Conservation (phyloP, 202 grass and related monocot genomes). For the Eragrostis tef region DNA sequence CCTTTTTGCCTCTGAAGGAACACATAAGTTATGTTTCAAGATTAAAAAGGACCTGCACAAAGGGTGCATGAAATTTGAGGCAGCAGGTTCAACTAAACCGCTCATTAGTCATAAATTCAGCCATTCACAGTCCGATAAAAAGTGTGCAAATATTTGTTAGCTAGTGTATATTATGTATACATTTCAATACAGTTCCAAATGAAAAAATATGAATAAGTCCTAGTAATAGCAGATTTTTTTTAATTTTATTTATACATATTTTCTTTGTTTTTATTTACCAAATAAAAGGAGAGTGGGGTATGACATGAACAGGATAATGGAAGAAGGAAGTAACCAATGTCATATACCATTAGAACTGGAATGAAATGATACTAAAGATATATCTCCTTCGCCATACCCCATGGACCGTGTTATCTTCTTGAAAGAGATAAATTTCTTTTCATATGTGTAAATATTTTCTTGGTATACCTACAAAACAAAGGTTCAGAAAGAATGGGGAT, state of each 20-base stretch:
- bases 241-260: not conserved
- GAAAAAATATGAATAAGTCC: not conserved
- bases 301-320: not conserved
- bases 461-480: slow-evolving; percentile 62
- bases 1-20: not conserved
- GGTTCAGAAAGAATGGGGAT: slow-evolving; percentile 22
- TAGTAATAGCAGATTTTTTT: not conserved
- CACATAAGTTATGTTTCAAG: no score
- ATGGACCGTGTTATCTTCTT: slow-evolving; percentile 70
- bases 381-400: slow-evolving; percentile 58
- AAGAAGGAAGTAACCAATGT: slow-evolving; percentile 20
- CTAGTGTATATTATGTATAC: not conserved
- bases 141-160: not conserved
- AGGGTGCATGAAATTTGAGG: not conserved
- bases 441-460: slow-evolving; percentile 56
- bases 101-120: not conserved
- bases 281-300: slow-evolving; percentile 1
- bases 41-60: not conserved
- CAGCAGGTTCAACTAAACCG: not conserved
- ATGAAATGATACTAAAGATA: slow-evolving; percentile 71
- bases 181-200: slow-evolving; percentile 8
- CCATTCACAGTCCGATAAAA: not conserved
- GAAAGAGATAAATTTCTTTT: slow-evolving; percentile 71
- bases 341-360: slow-evolving; percentile 80
- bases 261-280: not conserved